These are phyloP conservation scores for Filobasidium floriforme DNA, from an alignment of 768 basidiomycete genomes.

Conservation along the genomic window DNA sequence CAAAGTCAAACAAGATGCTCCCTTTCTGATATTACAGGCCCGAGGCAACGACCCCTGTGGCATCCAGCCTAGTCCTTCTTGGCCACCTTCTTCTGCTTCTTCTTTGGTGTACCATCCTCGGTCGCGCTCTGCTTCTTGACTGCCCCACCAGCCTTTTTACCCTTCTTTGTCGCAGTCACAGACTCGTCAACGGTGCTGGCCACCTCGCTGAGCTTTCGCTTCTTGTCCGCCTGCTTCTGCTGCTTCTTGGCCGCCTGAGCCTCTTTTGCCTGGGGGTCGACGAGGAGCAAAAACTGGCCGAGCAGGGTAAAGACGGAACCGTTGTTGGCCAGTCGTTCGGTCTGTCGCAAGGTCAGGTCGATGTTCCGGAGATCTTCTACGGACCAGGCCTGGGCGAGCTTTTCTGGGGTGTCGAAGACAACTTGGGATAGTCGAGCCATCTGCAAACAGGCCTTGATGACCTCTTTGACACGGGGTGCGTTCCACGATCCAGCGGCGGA, in stretches of 20 bases:
- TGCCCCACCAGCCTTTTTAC: conserved; percentile 29
- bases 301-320: conserved; percentile 58
- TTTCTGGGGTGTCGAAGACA: conserved; percentile 40
- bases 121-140: not conserved
- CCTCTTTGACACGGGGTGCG: conserved; percentile 65
- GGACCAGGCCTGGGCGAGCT: conserved; percentile 54
- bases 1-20: not conserved
- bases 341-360: conserved; percentile 49
- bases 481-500: conserved; percentile 47
- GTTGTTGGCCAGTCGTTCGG: conserved; percentile 59
- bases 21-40: not conserved
- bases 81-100: not conserved
- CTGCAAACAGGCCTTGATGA: conserved; percentile 62
- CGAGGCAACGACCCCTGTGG: not conserved
- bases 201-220: conserved; percentile 24
- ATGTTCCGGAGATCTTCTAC: conserved; percentile 55
- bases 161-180: conserved; percentile 26
- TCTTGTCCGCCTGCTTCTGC: conserved; percentile 26
- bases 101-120: not conserved
- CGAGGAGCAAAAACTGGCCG: conserved; percentile 53
- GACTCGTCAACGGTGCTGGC: conserved; percentile 13
- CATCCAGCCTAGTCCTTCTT: not conserved
- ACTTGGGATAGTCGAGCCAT: conserved; percentile 62
- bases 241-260: conserved; percentile 25
- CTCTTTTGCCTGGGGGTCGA: conserved; percentile 27